Percentiles rank a stretch among this genome's conserved stretches.
These are phyloP conservation scores for Domatiomyces catenatus DNA, from an alignment of 2,329 filamentous ascomycete genomes.

Conservation along the genomic window DNA sequence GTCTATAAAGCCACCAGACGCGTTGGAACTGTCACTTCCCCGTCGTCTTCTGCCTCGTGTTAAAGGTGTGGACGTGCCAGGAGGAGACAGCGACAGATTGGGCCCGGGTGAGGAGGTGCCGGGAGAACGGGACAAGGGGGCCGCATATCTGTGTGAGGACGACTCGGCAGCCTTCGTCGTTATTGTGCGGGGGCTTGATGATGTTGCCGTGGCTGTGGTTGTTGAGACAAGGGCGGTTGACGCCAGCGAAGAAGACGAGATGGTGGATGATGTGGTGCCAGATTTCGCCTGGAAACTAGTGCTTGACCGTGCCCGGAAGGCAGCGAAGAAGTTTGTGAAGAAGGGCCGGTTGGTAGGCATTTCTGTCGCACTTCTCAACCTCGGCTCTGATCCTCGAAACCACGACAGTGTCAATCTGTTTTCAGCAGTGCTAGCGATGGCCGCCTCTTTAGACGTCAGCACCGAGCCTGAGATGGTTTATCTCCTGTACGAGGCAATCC, in stretches of 20 bases:
- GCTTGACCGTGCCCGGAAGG: slow-evolving; percentile 47
- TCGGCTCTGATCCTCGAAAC: neutral
- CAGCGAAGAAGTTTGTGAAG: slow-evolving; percentile 51
- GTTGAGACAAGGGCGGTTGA: slow-evolving; percentile 24
- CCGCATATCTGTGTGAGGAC: slow-evolving; percentile 11
- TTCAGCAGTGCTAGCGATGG: neutral
- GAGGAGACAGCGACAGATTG: slow-evolving; percentile 25
- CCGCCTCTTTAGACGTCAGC: neutral
- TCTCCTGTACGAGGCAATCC: neutral
- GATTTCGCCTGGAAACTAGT: slow-evolving; percentile 39
- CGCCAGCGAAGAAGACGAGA: slow-evolving; percentile 20
- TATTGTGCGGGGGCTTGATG: slow-evolving; percentile 32
- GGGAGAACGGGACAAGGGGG: slow-evolving; percentile 12
- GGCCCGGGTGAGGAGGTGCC: slow-evolving; percentile 16
- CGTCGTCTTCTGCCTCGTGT: slow-evolving; percentile 26
- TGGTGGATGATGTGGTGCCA: slow-evolving; percentile 23
- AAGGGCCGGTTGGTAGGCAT: slow-evolving; percentile 52
- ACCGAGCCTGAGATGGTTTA: neutral
- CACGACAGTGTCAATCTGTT: neutral
- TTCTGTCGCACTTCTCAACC: neutral
- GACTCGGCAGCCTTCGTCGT: slow-evolving; percentile 28
- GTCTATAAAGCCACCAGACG: slow-evolving; percentile 33
- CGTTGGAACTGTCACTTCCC: slow-evolving; percentile 33
- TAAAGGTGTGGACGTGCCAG: slow-evolving; percentile 19
- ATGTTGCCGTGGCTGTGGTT: slow-evolving; percentile 24